A percentile compares a stretch with the other conserved stretches of the same genome.
Conservation (phyloP, 2,329 filamentous ascomycete genomes). For the Cercospora citrullina region DNA sequence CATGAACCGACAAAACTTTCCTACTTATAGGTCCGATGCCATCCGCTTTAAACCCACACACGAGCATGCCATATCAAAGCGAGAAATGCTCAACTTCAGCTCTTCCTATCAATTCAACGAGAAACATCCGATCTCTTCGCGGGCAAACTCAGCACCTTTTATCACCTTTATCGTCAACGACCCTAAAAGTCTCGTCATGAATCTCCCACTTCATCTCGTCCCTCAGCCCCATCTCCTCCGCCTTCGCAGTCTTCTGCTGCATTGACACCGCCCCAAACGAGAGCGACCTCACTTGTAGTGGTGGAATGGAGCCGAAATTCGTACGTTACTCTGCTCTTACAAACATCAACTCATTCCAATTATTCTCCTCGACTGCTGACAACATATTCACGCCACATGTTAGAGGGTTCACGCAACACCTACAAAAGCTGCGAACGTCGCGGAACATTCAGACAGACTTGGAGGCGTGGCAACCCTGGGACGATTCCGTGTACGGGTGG, state of each 20-base stretch:
- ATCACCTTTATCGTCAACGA: no score
- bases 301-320: not conserved
- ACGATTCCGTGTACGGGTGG: not conserved
- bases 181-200: no score
- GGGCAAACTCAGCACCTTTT: no score
- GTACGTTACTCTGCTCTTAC: not conserved
- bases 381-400: not conserved
- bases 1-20: no score
- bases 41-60: no score
- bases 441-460: not conserved
- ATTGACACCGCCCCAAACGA: not conserved
- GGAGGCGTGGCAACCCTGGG: not conserved
- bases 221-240: not conserved
- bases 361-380: not conserved
- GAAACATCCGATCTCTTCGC: no score
- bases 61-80: no score
- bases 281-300: not conserved
- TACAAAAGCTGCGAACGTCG: not conserved
- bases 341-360: not conserved
- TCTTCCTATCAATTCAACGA: no score
- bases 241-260: not conserved
- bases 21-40: no score
- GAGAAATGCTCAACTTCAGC: no score
- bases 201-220: not conserved
- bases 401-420: not conserved